Percentiles rank a stretch among this genome's conserved stretches.
phyloP scores from a whole-genome alignment of 2,329 filamentous ascomycete species.

The Colletotrichum cereale region DNA sequence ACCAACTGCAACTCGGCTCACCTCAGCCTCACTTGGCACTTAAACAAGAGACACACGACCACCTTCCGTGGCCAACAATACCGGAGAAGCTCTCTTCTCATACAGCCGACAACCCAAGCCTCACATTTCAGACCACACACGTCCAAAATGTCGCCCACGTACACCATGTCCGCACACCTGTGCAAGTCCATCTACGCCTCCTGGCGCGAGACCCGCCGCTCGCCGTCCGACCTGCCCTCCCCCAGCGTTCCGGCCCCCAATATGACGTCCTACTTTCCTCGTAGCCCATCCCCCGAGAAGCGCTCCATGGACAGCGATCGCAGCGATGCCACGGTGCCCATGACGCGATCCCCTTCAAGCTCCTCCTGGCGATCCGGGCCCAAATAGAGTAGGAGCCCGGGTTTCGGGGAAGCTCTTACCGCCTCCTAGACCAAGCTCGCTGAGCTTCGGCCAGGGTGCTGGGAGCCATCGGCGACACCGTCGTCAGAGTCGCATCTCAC shows the following conservation, averaged over 20 bases:
- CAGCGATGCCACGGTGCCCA: conserved; percentile 48
- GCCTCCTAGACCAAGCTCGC: not conserved
- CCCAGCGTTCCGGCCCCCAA: conserved; percentile 46
- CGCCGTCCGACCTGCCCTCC: conserved; percentile 50
- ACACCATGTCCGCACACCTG: conserved; percentile 72
- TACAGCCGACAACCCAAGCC: not conserved
- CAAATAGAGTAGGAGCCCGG: conserved; percentile 19
- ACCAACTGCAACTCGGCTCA: not conserved
- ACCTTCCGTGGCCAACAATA: not conserved
- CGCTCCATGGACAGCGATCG: conserved; percentile 62
- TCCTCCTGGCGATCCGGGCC: conserved; percentile 33
- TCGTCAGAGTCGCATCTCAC: not conserved
- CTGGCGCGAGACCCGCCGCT: conserved; percentile 65
- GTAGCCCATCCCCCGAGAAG: conserved; percentile 51
- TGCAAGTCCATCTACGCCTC: conserved; percentile 71
- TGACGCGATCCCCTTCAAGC: conserved; percentile 49
- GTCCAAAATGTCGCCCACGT: conserved; percentile 66
- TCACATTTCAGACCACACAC: conserved; percentile 24
- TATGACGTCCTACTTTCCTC: conserved; percentile 47
- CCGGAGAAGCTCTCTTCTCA: not conserved
- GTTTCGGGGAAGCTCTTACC: not conserved
- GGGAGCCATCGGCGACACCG: not conserved
- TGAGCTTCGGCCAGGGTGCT: not conserved
- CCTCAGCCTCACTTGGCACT: conserved; percentile 19
- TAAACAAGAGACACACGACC: conserved; percentile 26